Evolutionary conservation across 768 basidiomycete species (phyloP).

Genomic region (Podaxis sp.): DNA sequence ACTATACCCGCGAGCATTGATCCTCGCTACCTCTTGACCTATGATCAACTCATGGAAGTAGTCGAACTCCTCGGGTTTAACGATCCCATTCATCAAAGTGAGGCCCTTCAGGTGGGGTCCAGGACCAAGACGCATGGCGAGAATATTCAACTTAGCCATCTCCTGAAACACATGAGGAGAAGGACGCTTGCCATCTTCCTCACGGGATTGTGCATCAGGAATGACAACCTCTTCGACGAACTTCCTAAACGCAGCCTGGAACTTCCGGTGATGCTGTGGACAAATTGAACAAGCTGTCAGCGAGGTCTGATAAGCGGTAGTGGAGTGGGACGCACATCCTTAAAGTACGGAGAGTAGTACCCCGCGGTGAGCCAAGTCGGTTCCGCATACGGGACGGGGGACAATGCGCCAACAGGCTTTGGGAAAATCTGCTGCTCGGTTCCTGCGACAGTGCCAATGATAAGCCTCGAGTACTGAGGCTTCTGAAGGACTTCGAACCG

Average conservation of each 20-base stretch:
- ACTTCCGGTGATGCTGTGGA: constrained; percentile 46
- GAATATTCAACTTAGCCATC: constrained; percentile 43
- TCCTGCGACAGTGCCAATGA: constrained; percentile 66
- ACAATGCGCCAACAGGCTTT: constrained; percentile 53
- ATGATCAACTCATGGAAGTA: constrained; percentile 82
- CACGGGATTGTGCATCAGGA: constrained; percentile 54
- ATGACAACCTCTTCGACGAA: constrained; percentile 69
- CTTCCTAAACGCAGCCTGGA: constrained; percentile 58
- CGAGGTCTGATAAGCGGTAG: constrained; percentile 31
- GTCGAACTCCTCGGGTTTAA: constrained; percentile 78
- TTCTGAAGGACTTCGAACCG: constrained; percentile 74
- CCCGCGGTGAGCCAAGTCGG: constrained; percentile 73
- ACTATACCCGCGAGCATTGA: constrained; percentile 71
- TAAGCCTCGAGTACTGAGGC: constrained; percentile 69
- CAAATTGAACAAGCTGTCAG: not conserved
- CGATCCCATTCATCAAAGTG: constrained; percentile 66
- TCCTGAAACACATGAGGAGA: constrained; percentile 65
- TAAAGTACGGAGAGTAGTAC: constrained; percentile 73
- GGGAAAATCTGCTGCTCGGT: constrained; percentile 49
- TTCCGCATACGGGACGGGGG: constrained; percentile 82
- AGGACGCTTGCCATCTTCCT: constrained; percentile 79
- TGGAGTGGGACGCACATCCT: constrained; percentile 40
- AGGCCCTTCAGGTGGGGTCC: constrained; percentile 80
- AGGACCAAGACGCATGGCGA: constrained; percentile 82
- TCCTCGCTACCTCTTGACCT: constrained; percentile 63